phyloP scores from a whole-genome alignment of 768 basidiomycete genomes.

The Lactifluus hygrophoroides region DNA sequence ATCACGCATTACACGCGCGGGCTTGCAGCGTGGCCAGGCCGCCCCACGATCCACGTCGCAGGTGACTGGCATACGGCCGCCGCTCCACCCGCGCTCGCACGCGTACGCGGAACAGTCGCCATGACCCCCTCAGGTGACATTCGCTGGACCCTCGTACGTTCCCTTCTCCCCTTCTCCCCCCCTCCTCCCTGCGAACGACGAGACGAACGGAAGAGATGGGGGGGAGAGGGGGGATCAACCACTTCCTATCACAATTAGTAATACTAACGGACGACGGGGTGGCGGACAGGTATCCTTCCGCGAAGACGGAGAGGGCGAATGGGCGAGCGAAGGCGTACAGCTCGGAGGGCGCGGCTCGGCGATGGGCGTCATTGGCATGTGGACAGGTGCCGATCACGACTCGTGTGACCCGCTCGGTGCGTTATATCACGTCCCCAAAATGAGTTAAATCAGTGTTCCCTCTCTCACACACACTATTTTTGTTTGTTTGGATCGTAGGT shows the following conservation, averaged over 20 bases:
- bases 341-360: constrained; percentile 47
- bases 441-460: no score
- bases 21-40: constrained; percentile 25
- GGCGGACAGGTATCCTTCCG: constrained; percentile 22
- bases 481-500: constrained; percentile 23
- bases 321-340: constrained; percentile 50
- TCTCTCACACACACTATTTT: background rate
- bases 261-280: no score
- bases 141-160: constrained; percentile 43
- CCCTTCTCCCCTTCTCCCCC: background rate
- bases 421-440: background rate
- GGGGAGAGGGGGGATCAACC: no score
- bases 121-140: constrained; percentile 42
- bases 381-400: constrained; percentile 46
- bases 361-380: constrained; percentile 44
- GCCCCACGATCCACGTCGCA: constrained; percentile 43
- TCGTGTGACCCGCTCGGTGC: constrained; percentile 36
- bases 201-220: no score
- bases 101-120: constrained; percentile 37
- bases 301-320: constrained; percentile 33
- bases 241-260: no score
- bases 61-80: constrained; percentile 35
- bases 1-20: constrained; percentile 24
- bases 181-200: no score
- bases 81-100: constrained; percentile 31